Percentiles rank a stretch among this genome's conserved stretches.
Evolutionary conservation across 441 rosid genomes (phyloP).

Genomic region (Metrosideros polymorpha): DNA sequence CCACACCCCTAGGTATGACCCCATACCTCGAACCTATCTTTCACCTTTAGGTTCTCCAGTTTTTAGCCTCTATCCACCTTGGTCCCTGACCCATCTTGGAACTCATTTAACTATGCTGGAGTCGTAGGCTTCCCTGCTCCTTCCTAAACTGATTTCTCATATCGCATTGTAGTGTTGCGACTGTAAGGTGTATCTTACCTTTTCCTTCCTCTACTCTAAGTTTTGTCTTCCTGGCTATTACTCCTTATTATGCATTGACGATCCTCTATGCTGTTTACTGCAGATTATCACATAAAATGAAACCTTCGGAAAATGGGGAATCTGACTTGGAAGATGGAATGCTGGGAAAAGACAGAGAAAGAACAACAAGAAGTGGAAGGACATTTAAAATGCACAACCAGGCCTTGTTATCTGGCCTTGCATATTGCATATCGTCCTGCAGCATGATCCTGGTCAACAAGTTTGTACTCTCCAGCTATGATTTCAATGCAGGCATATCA

Average conservation of each 20-base stretch:
- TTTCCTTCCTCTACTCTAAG: background rate
- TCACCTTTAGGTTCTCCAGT: background rate
- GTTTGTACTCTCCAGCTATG: slow-evolving; percentile 89
- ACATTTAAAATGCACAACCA: slow-evolving; percentile 48
- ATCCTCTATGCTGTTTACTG: background rate
- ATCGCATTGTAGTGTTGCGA: background rate
- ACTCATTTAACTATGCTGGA: background rate
- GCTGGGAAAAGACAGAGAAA: slow-evolving; percentile 49
- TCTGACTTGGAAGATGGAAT: slow-evolving; percentile 81
- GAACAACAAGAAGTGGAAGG: slow-evolving; percentile 25
- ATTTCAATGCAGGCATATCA: slow-evolving; percentile 90
- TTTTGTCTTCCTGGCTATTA: background rate
- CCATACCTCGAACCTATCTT: background rate
- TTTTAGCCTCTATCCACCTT: background rate
- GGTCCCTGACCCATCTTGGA: background rate
- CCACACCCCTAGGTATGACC: background rate
- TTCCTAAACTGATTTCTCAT: background rate
- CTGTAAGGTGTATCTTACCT: background rate
- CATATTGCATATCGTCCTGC: slow-evolving; percentile 94
- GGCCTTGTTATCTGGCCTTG: slow-evolving; percentile 83
- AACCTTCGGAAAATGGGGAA: slow-evolving; percentile 48
- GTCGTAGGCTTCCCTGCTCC: background rate
- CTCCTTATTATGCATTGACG: background rate
- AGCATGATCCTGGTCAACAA: slow-evolving; percentile 97
- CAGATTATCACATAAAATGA: slow-evolving; percentile 51